A percentile compares a stretch with the other conserved stretches of the same genome.
These are phyloP conservation scores for Yamadazyma endophytica DNA, from an alignment of 805 yeast species.

Conservation along the genomic window DNA sequence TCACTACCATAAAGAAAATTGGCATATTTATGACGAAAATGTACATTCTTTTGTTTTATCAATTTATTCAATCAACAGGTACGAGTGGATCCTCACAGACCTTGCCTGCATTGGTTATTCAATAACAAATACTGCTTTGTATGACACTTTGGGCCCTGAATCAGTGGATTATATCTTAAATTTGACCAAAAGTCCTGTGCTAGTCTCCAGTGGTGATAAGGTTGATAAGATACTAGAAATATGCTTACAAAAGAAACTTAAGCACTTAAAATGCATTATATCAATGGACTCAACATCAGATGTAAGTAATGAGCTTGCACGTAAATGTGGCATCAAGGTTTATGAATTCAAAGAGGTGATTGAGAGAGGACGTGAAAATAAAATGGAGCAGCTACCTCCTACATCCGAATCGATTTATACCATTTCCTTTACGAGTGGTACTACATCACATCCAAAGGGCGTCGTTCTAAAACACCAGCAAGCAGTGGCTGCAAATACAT, in stretches of 20 bases:
- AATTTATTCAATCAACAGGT: conserved; percentile 26
- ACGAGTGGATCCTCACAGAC: conserved; percentile 35
- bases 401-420: conserved; percentile 31
- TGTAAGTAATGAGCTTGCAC: conserved; percentile 14
- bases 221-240: conserved; percentile 42
- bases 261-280: conserved; percentile 45
- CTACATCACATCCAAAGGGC: conserved; percentile 70
- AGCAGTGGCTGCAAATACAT: conserved; percentile 42
- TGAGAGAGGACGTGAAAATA: conserved; percentile 32
- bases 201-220: conserved; percentile 50
- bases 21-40: conserved; percentile 21
- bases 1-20: conserved; percentile 18
- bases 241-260: conserved; percentile 25
- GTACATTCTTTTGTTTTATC: conserved; percentile 22
- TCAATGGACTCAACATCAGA: conserved; percentile 41
- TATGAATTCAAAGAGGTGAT: conserved; percentile 27
- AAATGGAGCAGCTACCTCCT: conserved; percentile 21
- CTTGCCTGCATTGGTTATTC: conserved; percentile 25
- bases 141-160: conserved; percentile 33
- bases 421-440: conserved; percentile 47
- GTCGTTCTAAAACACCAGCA: conserved; percentile 51
- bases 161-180: conserved; percentile 26
- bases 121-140: conserved; percentile 34
- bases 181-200: conserved; percentile 34
- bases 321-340: conserved; percentile 14